Conservation (phyloP, 495 filamentous ascomycete species). For the Penicillium egyptiacum region DNA sequence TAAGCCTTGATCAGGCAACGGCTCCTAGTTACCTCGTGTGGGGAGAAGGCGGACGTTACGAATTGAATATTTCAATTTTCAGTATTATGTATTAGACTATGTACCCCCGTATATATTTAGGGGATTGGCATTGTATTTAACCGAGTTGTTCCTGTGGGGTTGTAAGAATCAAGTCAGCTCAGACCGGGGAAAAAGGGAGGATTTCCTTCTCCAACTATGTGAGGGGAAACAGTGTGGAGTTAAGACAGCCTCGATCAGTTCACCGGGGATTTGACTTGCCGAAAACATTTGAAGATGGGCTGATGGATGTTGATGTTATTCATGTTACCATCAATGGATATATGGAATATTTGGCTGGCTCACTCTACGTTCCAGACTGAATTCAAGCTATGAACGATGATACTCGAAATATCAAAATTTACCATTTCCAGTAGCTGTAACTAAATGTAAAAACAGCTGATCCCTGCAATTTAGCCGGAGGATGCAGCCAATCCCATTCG, state of each 20-base stretch:
- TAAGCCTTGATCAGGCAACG: background rate
- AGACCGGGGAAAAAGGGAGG: background rate
- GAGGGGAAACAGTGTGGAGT: constrained; percentile 36
- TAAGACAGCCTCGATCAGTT: constrained; percentile 29
- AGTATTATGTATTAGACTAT: too few species aligned
- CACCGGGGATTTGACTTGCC: constrained; percentile 33
- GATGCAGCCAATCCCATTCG: constrained; percentile 26
- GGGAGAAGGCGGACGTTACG: background rate
- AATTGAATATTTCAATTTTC: too few species aligned
- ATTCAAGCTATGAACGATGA: background rate
- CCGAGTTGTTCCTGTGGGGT: background rate
- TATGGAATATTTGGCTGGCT: background rate
- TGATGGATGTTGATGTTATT: background rate
- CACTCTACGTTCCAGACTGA: background rate
- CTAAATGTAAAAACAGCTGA: background rate
- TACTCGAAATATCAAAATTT: background rate
- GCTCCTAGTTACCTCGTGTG: background rate
- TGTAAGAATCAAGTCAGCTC: background rate
- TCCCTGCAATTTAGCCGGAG: constrained; percentile 14
- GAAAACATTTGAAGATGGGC: constrained; percentile 14
- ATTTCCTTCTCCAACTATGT: constrained; percentile 36
- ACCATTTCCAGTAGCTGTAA: background rate
- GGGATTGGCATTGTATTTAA: background rate
- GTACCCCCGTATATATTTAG: too few species aligned
- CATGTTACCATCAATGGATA: background rate